Base-by-base conservation (phyloP, 31 red algal genomes). In the Asparagopsis taxiformis region DNA sequence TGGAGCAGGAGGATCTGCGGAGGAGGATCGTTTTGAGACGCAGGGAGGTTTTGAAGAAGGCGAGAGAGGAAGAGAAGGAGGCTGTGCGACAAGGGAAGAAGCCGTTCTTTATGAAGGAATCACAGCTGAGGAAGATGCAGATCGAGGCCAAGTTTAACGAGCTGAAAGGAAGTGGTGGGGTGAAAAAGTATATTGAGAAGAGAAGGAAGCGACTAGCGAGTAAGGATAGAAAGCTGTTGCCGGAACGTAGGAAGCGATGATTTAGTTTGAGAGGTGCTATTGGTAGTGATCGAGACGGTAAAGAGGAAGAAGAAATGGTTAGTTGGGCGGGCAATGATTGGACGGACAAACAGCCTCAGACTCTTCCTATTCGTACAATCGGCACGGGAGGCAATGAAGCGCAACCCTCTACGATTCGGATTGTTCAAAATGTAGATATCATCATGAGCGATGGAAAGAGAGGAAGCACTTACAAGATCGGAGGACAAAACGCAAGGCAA, bases 161-260 rank as follows among this genome's bases (percentile, higher is more conserved):
- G 41, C 58, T 86, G 51, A 88, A 88, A 53, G 63, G 73, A 49
- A 62, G 20, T 16, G 72, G 83, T 0, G 75, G 68, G 16, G 51
- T 88, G 2, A 74, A 88, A 37, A 88, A 69, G 34, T 88, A 68
- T 60, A 88, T 77, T 68, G 72, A 88, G 68, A 76, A 88, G 51
- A 59, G 71, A 31, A 67, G 83, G 60, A 70, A 71, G 26, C 57
- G 66, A 3, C 33, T 72, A 15, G 63, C 72, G 35, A 33, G 67
- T 17, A 77, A 88, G 56, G 83, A 73, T 31, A 73, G 65, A 55
- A 82, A 82, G 65, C 78, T 82, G 13, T 51, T 85, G 5, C 68
- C 69, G 21, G 41, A 5, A 26, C 36, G 80, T 10, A 62, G 56
- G 41, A 46, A 46, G 41, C 13, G 13, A 46, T 6, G 41, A 46